phyloP scores from a whole-genome alignment of 1,284 basidiomycete species.

The Ganoderma leucocontextum region DNA sequence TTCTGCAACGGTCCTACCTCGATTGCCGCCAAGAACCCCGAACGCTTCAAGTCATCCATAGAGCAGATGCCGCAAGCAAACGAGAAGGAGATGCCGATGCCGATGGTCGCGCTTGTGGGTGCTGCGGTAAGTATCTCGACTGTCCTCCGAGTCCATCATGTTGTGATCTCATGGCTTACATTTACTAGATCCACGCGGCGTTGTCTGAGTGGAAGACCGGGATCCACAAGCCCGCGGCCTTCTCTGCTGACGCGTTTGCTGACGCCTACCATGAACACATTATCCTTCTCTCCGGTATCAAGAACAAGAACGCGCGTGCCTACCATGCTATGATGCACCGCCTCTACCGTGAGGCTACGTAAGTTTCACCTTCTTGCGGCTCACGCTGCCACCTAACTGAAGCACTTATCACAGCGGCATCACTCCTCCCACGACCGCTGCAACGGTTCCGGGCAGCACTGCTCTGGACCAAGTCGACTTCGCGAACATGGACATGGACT shows the following conservation, averaged over 20 bases:
- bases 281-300: constrained; percentile 2
- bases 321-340: constrained; percentile 11
- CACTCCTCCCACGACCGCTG: not conserved
- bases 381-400: too few species aligned
- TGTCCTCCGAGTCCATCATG: not conserved
- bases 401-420: not conserved
- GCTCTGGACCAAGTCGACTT: constrained; percentile 4
- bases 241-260: constrained; percentile 5
- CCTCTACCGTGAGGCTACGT: constrained; percentile 4
- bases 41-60: not conserved
- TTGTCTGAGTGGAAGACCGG: constrained; percentile 9
- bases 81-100: constrained; percentile 13
- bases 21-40: not conserved
- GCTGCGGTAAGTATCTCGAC: not conserved
- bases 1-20: not conserved
- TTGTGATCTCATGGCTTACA: too few species aligned
- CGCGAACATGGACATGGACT: constrained; percentile 6
- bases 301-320: not conserved
- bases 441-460: not conserved
- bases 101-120: constrained; percentile 5
- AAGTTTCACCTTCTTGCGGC: too few species aligned
- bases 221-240: not conserved
- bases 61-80: not conserved
- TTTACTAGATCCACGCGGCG: constrained; percentile 2
- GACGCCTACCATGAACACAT: constrained; percentile 11